These are phyloP conservation scores for Pseudomonodictys pantanalensis DNA, from an alignment of 495 filamentous ascomycete species.

Conservation along the genomic window DNA sequence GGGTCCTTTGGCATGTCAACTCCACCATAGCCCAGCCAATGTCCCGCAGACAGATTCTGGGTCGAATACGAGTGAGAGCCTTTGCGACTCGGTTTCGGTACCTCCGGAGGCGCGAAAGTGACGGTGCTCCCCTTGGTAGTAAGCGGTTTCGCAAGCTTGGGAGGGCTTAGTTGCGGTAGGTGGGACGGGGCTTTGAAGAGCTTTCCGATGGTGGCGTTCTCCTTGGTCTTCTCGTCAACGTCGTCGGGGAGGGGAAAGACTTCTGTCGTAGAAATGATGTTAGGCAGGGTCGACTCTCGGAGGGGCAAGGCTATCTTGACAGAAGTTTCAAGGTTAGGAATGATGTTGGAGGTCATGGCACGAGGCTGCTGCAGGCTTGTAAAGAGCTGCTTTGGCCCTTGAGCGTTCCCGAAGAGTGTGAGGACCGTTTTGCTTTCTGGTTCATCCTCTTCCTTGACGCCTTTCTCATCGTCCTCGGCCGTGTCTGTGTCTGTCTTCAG, in stretches of 20 bases:
- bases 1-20: slow-evolving; percentile 52
- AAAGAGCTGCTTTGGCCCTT: slow-evolving; percentile 72
- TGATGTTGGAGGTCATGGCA: slow-evolving; percentile 35
- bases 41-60: slow-evolving; percentile 57
- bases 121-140: slow-evolving; percentile 59
- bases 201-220: slow-evolving; percentile 68
- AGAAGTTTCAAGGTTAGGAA: slow-evolving; percentile 42
- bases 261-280: slow-evolving; percentile 67
- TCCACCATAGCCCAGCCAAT: slow-evolving; percentile 65
- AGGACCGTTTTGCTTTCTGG: slow-evolving; percentile 54
- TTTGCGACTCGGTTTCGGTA: slow-evolving; percentile 48
- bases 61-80: slow-evolving; percentile 49
- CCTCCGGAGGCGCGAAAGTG: slow-evolving; percentile 55
- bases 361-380: slow-evolving; percentile 67
- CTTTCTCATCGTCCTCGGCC: background rate
- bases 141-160: slow-evolving; percentile 62
- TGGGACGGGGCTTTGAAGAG: slow-evolving; percentile 70
- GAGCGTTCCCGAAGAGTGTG: slow-evolving; percentile 68
- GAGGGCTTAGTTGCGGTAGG: slow-evolving; percentile 66
- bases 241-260: slow-evolving; percentile 55
- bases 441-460: slow-evolving; percentile 2
- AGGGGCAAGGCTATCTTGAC: slow-evolving; percentile 48
- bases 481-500: background rate
- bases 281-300: slow-evolving; percentile 64
- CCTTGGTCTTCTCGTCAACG: slow-evolving; percentile 39